phyloP scores from a whole-genome alignment of 2,329 filamentous ascomycete genomes.

The Calonectria multiphialidica region DNA sequence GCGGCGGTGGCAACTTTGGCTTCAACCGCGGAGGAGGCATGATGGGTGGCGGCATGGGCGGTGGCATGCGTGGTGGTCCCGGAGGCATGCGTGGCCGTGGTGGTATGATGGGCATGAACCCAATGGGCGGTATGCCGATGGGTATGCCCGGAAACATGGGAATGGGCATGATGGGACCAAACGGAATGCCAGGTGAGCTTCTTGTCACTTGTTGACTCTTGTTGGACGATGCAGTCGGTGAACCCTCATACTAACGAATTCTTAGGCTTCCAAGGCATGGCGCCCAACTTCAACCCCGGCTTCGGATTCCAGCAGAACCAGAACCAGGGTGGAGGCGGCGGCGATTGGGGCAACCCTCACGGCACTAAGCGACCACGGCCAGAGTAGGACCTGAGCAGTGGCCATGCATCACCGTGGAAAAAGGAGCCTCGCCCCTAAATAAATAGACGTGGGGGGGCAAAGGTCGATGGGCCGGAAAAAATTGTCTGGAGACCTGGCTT shows the following conservation, averaged over 20 bases:
- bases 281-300: slow-evolving; percentile 77
- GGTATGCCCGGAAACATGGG: slow-evolving; percentile 71
- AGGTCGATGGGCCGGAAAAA: background rate
- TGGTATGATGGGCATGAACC: slow-evolving; percentile 63
- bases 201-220: background rate
- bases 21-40: slow-evolving; percentile 64
- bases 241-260: slow-evolving; percentile 33
- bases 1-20: slow-evolving; percentile 61
- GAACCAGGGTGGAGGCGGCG: slow-evolving; percentile 57
- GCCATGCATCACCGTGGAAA: background rate
- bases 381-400: slow-evolving; percentile 59
- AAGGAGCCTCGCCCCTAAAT: background rate
- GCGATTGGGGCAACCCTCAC: slow-evolving; percentile 84
- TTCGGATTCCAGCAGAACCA: slow-evolving; percentile 69
- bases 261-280: slow-evolving; percentile 75
- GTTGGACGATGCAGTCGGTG: too few relatives aligned
- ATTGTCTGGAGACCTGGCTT: background rate
- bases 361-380: slow-evolving; percentile 84
- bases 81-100: slow-evolving; percentile 63
- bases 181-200: slow-evolving; percentile 52
- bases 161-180: slow-evolving; percentile 68
- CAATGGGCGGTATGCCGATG: slow-evolving; percentile 63
- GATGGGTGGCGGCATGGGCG: slow-evolving; percentile 54
- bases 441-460: background rate
- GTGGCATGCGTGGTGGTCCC: slow-evolving; percentile 61